A percentile compares a stretch with the other conserved stretches of the same genome.
Evolutionary conservation across 495 filamentous ascomycete species (phyloP).

Genomic region (Xylaria nigripes): DNA sequence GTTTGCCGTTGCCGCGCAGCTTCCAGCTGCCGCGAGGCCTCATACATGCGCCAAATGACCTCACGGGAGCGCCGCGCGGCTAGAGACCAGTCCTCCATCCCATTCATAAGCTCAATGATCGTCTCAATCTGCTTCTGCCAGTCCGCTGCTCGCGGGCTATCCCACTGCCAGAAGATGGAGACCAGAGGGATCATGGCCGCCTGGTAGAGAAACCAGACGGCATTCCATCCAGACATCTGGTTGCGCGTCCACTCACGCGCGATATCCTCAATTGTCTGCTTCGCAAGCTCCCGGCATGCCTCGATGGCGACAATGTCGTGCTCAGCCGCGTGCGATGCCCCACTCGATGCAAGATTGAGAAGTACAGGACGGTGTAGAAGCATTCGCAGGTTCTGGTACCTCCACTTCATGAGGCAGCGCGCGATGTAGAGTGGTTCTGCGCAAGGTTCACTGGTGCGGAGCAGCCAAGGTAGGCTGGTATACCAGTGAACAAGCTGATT

Average conservation of each 20-base stretch:
- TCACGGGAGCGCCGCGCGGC: conserved; percentile 62
- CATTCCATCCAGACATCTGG: conserved; percentile 74
- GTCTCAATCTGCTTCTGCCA: conserved; percentile 60
- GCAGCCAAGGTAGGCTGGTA: conserved; percentile 60
- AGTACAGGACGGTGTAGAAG: conserved; percentile 70
- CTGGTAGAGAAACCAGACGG: conserved; percentile 77
- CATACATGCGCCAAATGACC: conserved; percentile 61
- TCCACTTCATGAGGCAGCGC: conserved; percentile 73
- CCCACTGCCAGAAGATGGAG: conserved; percentile 58
- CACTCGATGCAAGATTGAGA: conserved; percentile 61
- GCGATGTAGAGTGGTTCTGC: conserved; percentile 61
- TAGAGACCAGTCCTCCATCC: conserved; percentile 61
- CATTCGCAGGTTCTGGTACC: conserved; percentile 70
- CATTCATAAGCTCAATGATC: conserved; percentile 58
- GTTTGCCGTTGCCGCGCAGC: conserved; percentile 21
- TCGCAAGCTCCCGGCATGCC: conserved; percentile 60
- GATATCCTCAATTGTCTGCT: conserved; percentile 64
- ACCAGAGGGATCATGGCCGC: conserved; percentile 70
- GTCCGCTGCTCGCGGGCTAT: conserved; percentile 44
- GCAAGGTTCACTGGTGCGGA: conserved; percentile 60
- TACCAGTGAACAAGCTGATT: conserved; percentile 63
- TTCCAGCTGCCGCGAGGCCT: conserved; percentile 43
- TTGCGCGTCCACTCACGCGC: conserved; percentile 57
- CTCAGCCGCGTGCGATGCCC: conserved; percentile 54
- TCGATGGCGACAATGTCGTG: conserved; percentile 60